Percentiles rank a stretch among this genome's conserved stretches.
Conservation (phyloP, 768 basidiomycete genomes). For the Polyporus arcularius region DNA sequence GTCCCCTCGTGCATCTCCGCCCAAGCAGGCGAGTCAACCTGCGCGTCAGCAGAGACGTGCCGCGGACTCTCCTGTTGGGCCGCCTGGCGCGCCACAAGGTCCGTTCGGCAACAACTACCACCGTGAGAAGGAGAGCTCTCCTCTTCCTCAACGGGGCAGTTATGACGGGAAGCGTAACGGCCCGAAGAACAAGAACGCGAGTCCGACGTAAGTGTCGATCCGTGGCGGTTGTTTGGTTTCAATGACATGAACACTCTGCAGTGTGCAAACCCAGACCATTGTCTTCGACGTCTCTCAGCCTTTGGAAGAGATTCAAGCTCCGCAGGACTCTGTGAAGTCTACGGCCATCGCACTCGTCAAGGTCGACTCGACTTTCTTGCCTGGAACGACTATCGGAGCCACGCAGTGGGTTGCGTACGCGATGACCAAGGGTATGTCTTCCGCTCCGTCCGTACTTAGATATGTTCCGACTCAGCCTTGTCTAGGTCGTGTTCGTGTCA, state of each 20-base stretch:
- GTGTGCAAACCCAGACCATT: constrained; percentile 66
- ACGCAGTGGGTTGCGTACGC: constrained; percentile 93
- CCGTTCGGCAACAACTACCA: constrained; percentile 39
- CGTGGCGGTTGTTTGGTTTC: neutral
- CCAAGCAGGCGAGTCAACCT: constrained; percentile 53
- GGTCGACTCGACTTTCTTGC: constrained; percentile 81
- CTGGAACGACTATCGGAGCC: constrained; percentile 86
- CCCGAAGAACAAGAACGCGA: constrained; percentile 50
- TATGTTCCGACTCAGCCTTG: neutral
- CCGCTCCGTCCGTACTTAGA: neutral
- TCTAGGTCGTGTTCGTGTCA: constrained; percentile 80
- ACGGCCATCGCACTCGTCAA: constrained; percentile 88
- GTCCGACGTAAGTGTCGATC: constrained; percentile 51
- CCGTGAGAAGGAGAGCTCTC: constrained; percentile 73
- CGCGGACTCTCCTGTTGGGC: constrained; percentile 51
- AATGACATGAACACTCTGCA: constrained; percentile 25
- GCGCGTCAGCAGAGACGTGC: constrained; percentile 47
- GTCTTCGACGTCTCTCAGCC: constrained; percentile 74
- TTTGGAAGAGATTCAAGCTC: constrained; percentile 74
- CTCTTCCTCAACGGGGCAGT: constrained; percentile 54
- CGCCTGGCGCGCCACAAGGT: constrained; percentile 22
- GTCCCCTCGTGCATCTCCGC: constrained; percentile 68
- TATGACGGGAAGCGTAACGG: constrained; percentile 38
- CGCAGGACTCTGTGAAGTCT: constrained; percentile 78
- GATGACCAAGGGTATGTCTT: constrained; percentile 72